These are phyloP conservation scores for Botrytis squamosa DNA, from an alignment of 2,329 filamentous ascomycete species.

Conservation along the genomic window DNA sequence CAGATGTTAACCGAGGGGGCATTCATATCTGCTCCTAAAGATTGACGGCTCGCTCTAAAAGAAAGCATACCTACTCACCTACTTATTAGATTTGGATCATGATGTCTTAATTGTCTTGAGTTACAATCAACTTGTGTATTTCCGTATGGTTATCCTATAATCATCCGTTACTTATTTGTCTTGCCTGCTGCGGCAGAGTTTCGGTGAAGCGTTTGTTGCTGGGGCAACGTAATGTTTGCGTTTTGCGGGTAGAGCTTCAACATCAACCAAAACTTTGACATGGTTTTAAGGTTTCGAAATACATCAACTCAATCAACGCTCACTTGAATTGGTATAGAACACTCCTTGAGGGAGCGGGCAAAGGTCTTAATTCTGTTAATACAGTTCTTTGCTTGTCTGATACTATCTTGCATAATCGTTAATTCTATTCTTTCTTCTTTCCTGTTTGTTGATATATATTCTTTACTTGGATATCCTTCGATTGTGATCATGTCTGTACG, in stretches of 20 bases:
- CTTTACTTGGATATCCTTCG: conserved; percentile 6
- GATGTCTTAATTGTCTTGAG: background rate
- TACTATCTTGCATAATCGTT: background rate
- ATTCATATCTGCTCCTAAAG: background rate
- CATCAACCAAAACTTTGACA: conserved; percentile 13
- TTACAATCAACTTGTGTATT: background rate
- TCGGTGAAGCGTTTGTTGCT: background rate
- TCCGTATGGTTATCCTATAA: background rate
- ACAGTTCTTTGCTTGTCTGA: background rate
- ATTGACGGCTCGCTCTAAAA: background rate
- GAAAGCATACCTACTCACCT: background rate
- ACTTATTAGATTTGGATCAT: background rate
- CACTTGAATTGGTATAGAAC: conserved; percentile 1
- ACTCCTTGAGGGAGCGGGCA: background rate
- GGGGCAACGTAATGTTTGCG: conserved; percentile 8
- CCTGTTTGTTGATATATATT: background rate
- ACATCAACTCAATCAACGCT: conserved; percentile 1
- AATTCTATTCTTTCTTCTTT: conserved; percentile 2
- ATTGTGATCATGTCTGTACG: conserved; percentile 32
- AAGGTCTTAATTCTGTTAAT: background rate
- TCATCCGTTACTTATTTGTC: background rate
- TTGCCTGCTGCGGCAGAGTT: background rate
- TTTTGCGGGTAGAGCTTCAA: conserved; percentile 10
- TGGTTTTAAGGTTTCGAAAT: background rate
- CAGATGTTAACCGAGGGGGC: background rate